These are phyloP conservation scores for Abelmoschus esculentus DNA, from an alignment of 345 rosid genomes.

Conservation along the genomic window DNA sequence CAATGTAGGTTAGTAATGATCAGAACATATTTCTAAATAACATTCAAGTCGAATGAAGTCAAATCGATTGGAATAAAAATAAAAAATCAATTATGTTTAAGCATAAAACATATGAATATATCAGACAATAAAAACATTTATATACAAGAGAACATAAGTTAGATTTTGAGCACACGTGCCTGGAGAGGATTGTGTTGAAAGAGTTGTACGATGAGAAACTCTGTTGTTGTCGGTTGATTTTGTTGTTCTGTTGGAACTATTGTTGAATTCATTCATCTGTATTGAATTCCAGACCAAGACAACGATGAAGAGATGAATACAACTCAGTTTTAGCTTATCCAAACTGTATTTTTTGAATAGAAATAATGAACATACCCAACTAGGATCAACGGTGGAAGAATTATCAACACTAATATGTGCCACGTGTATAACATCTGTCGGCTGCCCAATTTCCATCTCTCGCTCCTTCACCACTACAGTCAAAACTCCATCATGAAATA, in stretches of 20 bases:
- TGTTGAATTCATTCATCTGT: constrained; percentile 83
- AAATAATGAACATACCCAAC: constrained; percentile 55
- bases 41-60: too few species aligned
- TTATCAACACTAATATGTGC: too few species aligned
- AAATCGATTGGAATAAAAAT: too few species aligned
- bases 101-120: too few species aligned
- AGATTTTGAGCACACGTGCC: constrained; percentile 25
- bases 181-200: constrained; percentile 51
- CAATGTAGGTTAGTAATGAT: too few species aligned
- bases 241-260: constrained; percentile 57
- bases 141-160: too few species aligned
- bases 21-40: too few species aligned
- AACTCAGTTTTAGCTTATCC: neutral
- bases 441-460: too few species aligned
- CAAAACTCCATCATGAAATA: neutral
- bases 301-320: neutral
- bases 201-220: constrained; percentile 34
- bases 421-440: too few species aligned
- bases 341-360: neutral
- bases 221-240: constrained; percentile 48
- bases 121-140: too few species aligned
- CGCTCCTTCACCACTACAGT: too few species aligned
- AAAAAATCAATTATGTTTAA: too few species aligned
- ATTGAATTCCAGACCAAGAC: neutral
- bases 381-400: constrained; percentile 34